Conservation (phyloP, 2,329 filamentous ascomycete genomes). For the Calonectria ilicicola region DNA sequence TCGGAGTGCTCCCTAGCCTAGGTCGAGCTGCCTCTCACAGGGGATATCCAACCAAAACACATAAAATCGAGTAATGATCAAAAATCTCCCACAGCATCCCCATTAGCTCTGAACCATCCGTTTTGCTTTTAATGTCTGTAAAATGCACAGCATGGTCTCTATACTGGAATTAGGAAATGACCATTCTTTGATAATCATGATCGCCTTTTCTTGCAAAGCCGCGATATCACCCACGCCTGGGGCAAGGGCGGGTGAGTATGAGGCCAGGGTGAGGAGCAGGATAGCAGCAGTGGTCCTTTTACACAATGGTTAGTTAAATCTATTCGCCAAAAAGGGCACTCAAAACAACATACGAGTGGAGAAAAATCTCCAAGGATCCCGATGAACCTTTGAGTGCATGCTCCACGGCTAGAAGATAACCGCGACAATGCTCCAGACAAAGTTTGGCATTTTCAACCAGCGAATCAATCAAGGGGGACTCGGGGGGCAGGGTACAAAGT, state of each 20-base stretch:
- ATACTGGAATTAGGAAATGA: conserved; percentile 35
- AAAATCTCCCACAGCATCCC: too few relatives aligned
- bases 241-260: conserved; percentile 27
- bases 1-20: too few relatives aligned
- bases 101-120: conserved; percentile 22
- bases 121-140: conserved; percentile 33
- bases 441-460: conserved; percentile 32
- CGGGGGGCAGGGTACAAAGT: conserved; percentile 21
- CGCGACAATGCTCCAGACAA: conserved; percentile 30
- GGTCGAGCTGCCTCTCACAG: too few relatives aligned
- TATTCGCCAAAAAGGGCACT: fast-evolving
- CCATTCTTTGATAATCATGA: conserved; percentile 35
- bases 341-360: conserved; percentile 24
- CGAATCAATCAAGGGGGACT: neutral
- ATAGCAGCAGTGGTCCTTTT: conserved; percentile 34
- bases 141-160: conserved; percentile 37
- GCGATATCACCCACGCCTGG: conserved; percentile 30
- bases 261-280: conserved; percentile 30
- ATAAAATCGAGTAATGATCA: too few relatives aligned
- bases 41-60: too few relatives aligned
- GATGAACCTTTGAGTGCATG: conserved; percentile 26
- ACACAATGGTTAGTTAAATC: neutral
- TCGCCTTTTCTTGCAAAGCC: conserved; percentile 33
- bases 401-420: conserved; percentile 30
- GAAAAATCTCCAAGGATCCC: conserved; percentile 29